phyloP scores from a whole-genome alignment of 1,139 yeast species.

The Kodamaea sp. region DNA sequence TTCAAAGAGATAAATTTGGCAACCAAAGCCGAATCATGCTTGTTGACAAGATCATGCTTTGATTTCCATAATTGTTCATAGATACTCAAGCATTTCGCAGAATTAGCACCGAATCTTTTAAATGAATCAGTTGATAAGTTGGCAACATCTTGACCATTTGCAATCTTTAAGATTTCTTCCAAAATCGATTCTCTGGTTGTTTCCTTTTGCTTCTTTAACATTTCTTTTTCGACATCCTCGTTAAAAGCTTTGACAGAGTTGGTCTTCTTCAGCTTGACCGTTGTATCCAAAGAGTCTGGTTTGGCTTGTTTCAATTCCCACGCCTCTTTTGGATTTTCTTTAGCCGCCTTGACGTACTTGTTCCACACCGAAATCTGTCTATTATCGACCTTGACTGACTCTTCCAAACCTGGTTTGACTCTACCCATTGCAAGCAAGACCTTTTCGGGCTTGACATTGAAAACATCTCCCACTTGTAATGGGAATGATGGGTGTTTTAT shows the following conservation, averaged over 20 bases:
- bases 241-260: slow-evolving; percentile 25
- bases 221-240: slow-evolving; percentile 25
- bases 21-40: slow-evolving; percentile 18
- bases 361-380: slow-evolving; percentile 76
- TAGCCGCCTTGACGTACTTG: slow-evolving; percentile 57
- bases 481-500: slow-evolving; percentile 80
- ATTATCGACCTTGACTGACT: slow-evolving; percentile 66
- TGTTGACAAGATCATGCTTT: slow-evolving; percentile 26
- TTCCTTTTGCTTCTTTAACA: slow-evolving; percentile 38
- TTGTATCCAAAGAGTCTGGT: slow-evolving; percentile 34
- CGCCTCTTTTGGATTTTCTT: slow-evolving; percentile 52
- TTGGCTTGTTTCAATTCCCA: slow-evolving; percentile 53
- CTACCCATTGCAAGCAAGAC: slow-evolving; percentile 85
- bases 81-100: slow-evolving; percentile 30
- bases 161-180: slow-evolving; percentile 31
- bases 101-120: slow-evolving; percentile 19
- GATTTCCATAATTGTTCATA: slow-evolving; percentile 26
- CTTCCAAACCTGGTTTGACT: slow-evolving; percentile 68
- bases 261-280: slow-evolving; percentile 3
- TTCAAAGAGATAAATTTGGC: slow-evolving; percentile 28
- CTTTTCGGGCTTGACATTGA: slow-evolving; percentile 79
- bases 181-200: slow-evolving; percentile 48
- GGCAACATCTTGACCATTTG: slow-evolving; percentile 20
- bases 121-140: slow-evolving; percentile 21
- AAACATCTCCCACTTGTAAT: slow-evolving; percentile 80